phyloP scores from a whole-genome alignment of 805 yeast genomes.

The Candida yuanshanica region DNA sequence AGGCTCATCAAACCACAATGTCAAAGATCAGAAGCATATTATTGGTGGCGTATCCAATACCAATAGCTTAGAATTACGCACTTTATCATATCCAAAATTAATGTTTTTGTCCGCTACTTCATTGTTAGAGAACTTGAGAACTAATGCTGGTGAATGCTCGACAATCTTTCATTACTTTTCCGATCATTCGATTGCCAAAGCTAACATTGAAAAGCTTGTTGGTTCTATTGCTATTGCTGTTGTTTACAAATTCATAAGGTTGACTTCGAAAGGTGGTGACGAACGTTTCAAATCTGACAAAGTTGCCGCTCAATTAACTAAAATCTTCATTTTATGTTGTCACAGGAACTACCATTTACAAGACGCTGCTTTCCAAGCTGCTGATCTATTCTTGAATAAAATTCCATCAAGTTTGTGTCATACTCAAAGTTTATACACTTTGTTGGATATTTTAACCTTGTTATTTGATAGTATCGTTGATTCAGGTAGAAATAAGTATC shows the following conservation, averaged over 20 bases:
- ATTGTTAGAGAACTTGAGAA: conserved; percentile 73
- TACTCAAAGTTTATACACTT: conserved; percentile 62
- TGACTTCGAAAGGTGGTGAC: conserved; percentile 43
- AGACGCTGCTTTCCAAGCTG: conserved; percentile 71
- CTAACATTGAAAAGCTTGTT: conserved; percentile 64
- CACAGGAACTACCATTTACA: conserved; percentile 74
- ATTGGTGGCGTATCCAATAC: conserved; percentile 32
- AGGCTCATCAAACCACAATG: conserved; percentile 78
- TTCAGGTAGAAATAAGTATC: conserved; percentile 78
- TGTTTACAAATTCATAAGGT: conserved; percentile 48
- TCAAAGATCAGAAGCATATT: conserved; percentile 65
- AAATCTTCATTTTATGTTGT: conserved; percentile 64
- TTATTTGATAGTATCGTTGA: conserved; percentile 77
- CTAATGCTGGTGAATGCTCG: conserved; percentile 75
- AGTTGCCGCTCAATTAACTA: conserved; percentile 64
- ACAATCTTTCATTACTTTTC: conserved; percentile 73
- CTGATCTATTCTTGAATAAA: conserved; percentile 57
- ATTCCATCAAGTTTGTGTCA: conserved; percentile 80
- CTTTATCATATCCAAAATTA: conserved; percentile 65
- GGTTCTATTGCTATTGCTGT: conserved; percentile 58
- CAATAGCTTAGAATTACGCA: conserved; percentile 46
- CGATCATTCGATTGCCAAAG: conserved; percentile 73
- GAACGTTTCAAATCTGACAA: conserved; percentile 51
- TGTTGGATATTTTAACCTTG: conserved; percentile 74
- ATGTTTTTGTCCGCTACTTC: conserved; percentile 85